Percentiles rank a stretch among this genome's conserved stretches.
phyloP scores from a whole-genome alignment of 495 filamentous ascomycete genomes.

The Hamigera avellanea region DNA sequence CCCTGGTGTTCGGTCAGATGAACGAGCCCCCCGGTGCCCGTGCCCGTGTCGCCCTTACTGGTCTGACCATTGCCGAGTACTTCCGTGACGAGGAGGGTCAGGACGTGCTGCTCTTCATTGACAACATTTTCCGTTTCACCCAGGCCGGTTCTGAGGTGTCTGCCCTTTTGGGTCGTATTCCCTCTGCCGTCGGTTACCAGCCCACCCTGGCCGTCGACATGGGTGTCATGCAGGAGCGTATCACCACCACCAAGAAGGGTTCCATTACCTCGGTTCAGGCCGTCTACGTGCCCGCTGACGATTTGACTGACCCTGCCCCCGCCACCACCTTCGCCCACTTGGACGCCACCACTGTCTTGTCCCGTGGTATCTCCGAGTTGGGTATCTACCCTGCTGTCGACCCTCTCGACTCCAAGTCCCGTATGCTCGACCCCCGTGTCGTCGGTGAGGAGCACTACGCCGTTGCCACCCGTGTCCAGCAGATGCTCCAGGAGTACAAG shows the following conservation, averaged over 20 bases:
- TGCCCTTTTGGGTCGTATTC: slow-evolving; percentile 97
- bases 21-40: slow-evolving; percentile 99
- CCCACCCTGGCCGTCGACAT: slow-evolving; percentile 99
- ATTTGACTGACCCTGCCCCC: slow-evolving; percentile 99
- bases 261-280: slow-evolving; percentile 99
- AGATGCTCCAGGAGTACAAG: slow-evolving; percentile 99
- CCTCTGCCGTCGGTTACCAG: slow-evolving; percentile 99
- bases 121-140: slow-evolving; percentile 99
- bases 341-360: slow-evolving; percentile 99
- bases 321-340: slow-evolving; percentile 99
- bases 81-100: slow-evolving; percentile 98
- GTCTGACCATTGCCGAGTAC: slow-evolving; percentile 81
- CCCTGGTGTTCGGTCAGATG: slow-evolving; percentile 99
- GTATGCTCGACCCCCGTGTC: slow-evolving; percentile 98
- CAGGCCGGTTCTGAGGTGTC: slow-evolving; percentile 99
- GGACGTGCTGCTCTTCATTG: slow-evolving; percentile 98
- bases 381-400: slow-evolving; percentile 99
- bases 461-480: slow-evolving; percentile 87
- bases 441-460: slow-evolving; percentile 97
- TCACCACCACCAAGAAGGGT: slow-evolving; percentile 98
- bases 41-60: slow-evolving; percentile 98
- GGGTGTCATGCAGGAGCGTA: slow-evolving; percentile 99
- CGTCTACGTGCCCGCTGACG: slow-evolving; percentile 99
- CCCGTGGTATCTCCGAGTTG: slow-evolving; percentile 99
- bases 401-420: slow-evolving; percentile 97